Evolutionary conservation across 2,329 filamentous ascomycete genomes (phyloP).

Genomic region (Pseudocercospora crystallina): DNA sequence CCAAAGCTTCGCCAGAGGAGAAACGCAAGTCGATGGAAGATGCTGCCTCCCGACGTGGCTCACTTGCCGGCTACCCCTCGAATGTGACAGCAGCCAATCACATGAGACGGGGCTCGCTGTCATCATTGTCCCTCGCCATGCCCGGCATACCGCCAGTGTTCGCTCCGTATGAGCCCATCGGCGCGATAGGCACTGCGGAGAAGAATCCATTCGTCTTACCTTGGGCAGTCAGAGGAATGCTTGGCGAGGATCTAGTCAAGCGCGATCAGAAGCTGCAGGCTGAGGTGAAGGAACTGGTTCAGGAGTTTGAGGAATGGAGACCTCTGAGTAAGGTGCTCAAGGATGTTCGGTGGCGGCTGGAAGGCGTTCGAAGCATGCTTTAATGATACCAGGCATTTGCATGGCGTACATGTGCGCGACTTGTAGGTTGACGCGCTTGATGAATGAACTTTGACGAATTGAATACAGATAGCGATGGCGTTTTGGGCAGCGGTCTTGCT

Average conservation of each 20-base stretch:
- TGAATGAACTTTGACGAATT: too few species aligned
- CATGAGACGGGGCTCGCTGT: conserved; percentile 34
- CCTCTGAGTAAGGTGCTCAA: conserved; percentile 86
- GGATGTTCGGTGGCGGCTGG: conserved; percentile 91
- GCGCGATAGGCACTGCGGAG: conserved; percentile 20
- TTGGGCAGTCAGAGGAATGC: conserved; percentile 89
- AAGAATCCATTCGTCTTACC: conserved; percentile 88
- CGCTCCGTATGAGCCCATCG: conserved; percentile 42
- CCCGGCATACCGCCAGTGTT: conserved; percentile 35
- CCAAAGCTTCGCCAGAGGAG: conserved; percentile 18
- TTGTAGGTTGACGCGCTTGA: too few species aligned
- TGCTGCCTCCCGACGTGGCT: conserved; percentile 23
- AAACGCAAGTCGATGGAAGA: conserved; percentile 23
- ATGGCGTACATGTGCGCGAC: too few species aligned
- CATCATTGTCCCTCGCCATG: conserved; percentile 18
- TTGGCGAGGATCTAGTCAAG: conserved; percentile 90
- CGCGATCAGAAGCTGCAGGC: conserved; percentile 63
- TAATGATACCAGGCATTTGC: conserved; percentile 28
- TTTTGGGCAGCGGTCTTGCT: too few species aligned
- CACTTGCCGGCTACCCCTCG: conserved; percentile 30
- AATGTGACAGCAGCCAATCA: conserved; percentile 33
- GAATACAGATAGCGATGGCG: too few species aligned
- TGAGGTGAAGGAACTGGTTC: conserved; percentile 78
- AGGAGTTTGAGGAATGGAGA: conserved; percentile 91
- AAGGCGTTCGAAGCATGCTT: conserved; percentile 85